Evolutionary conservation across 768 basidiomycete genomes (phyloP), one percentile per base, ranked within the genome.

Genomic region (Clavaria fumosa): DNA sequence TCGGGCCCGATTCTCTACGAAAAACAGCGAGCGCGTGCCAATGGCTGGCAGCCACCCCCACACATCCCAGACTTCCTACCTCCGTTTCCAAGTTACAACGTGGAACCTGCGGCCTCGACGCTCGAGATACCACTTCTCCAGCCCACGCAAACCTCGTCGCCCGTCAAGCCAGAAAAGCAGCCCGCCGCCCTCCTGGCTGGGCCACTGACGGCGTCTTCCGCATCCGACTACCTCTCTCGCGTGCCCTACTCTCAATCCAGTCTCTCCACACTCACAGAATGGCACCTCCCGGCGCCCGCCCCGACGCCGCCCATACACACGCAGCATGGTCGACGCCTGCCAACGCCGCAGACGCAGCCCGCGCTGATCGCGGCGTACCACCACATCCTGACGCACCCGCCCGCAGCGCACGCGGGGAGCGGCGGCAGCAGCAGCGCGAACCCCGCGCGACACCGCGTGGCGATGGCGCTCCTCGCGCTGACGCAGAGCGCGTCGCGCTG

Each of bases 221-320:
- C 75, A 1, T 74, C 81, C 2, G 78, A 85, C 52, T 79, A 80
- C 42, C 60, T 75, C 18, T 68, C 76, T 7, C 72, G 73, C 48
- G 69, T 84, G 1, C 78, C 82, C 3, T 86, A 86, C 48, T 67
- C 67, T 2, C 72, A 78, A 45, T 86, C 83, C 0, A 65, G 77
- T 3, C 69, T 86, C 17, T 67, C 78, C 3, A 59, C 64, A 5
- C 61, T 69, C 5, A 66, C 78, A 12, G 67, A 78, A 48, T 76
- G 78, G 72, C 81, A 84, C 51, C 60, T 85, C 0, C 80, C 77
- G 2, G 47, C 69, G 2, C 50, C 53, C 5, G 50, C 51, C 3
- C 53, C 63, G 5, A 43, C 49, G 2, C 40, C 46, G 15, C 46
- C 49, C 3, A 28, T 39, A 18, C 32, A 21, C 20, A 11, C 26